These are phyloP conservation scores for Tremella fuciformis DNA, from an alignment of 768 basidiomycete genomes.

Conservation along the genomic window DNA sequence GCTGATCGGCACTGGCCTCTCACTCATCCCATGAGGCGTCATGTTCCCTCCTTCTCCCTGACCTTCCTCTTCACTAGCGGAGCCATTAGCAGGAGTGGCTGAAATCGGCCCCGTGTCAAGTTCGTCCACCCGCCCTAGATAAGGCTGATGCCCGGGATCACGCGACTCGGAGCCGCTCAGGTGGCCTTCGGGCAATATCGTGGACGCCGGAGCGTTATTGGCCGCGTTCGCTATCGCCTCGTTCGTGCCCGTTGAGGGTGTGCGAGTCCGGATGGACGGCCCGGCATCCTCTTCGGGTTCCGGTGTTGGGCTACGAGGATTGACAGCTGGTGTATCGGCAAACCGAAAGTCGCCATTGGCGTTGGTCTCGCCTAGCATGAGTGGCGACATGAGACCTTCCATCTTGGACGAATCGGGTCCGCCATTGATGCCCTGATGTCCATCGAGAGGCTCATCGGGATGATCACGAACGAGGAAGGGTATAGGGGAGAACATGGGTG, in stretches of 20 bases:
- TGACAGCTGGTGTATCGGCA: conserved; percentile 3
- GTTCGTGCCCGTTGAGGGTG: neutral
- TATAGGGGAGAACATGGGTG: conserved; percentile 53
- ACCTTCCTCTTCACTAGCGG: conserved; percentile 16
- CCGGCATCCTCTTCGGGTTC: conserved; percentile 28
- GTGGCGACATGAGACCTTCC: conserved; percentile 33
- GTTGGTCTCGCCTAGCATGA: conserved; percentile 25
- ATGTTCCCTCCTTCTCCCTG: conserved; percentile 48
- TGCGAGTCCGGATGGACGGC: neutral
- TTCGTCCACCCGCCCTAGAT: conserved; percentile 51
- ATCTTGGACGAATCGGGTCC: neutral
- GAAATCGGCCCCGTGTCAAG: conserved; percentile 49
- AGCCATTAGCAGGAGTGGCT: conserved; percentile 4
- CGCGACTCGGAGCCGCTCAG: conserved; percentile 6
- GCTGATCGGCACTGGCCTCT: conserved; percentile 45
- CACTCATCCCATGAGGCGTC: conserved; percentile 49
- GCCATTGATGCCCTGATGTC: neutral
- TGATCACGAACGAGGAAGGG: conserved; percentile 42
- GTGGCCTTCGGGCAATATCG: neutral
- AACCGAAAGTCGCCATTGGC: conserved; percentile 10
- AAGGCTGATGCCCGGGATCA: conserved; percentile 44
- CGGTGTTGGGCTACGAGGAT: conserved; percentile 33
- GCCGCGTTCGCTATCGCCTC: neutral
- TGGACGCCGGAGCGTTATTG: neutral
- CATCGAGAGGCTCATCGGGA: neutral